Base-by-base conservation (phyloP, 129 eudicot genomes). In the Glebionis coronaria region DNA sequence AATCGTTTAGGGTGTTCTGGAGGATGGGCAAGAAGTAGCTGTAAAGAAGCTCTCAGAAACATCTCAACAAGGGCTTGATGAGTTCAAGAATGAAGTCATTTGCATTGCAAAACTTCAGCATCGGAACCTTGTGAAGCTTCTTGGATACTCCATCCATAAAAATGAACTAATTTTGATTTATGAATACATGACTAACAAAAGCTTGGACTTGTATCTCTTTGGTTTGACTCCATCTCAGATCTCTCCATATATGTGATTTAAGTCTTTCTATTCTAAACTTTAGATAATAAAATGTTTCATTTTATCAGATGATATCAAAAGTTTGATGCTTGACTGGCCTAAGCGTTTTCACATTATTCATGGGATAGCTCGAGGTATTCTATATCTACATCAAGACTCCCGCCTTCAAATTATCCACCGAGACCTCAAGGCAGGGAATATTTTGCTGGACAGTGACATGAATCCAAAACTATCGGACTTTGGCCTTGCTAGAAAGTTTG, bases 51-150 rank as follows among this genome's bases (percentile, higher is more conserved):
- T 72, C 19, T 72, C 76, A 21, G 54, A 72, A 12, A 20, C 62
- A 20, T 72, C 76, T 0, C 44, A 72, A 19, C 76, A 61, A 72
- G 75, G 75, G 21, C 13, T 59, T 29, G 68, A 71, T 8, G 75
- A 71, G 21, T 71, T 71, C 68, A 71, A 35, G 12, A 71, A 60
- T n/a, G 75, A 71, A 71, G 15, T 71, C 60, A 15, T 16, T 19
- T 56, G 9, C 9, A 62, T 79, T 13, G 56, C 79, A 3, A 79
- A 73, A 51, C 80, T 79, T 63, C 83, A 79, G 46, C 83, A 79
- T 29, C 65, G 83, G 23, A 79, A 79, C 44, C 83, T 79, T 56
- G 79, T 79, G 19, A 66, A 63, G 56, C 83, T 79, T 31, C 64
- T 79, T 35, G 83, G 83, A 51, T 79, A 67, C 40, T 69, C 80